Base-by-base conservation (phyloP, 106 monocot species). In the Allium sativum region DNA sequence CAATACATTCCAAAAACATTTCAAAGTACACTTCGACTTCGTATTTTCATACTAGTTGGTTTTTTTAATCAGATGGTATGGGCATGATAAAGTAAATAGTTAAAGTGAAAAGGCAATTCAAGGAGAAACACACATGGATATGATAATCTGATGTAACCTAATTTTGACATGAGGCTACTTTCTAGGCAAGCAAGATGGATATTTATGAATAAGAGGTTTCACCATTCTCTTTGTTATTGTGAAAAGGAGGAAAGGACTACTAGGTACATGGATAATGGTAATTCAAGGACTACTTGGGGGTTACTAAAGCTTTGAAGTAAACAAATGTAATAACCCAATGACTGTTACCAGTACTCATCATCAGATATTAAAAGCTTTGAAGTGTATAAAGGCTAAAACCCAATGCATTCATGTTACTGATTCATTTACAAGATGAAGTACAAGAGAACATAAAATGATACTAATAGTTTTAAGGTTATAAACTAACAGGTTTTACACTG, bases 111-210 rank as follows among this genome's bases (percentile, higher is more conserved):
- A 3, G 59, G 10, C 21, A 58, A 40, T 40, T 44, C 20, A 2
- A 8, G 12, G 8, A 31, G 9, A 41, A 15, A 14, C 9, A 40
- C 13, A 56, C 15, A 15, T 0, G 17, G 42, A 17, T 18, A 60
- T 5, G 11, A 44, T 18, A 17, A 15, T 14, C 16, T 44, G 18
- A 60, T 60, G 62, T 48, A 62, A 62, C 45, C 10, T 48, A 46
- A 47, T 20, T 62, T 47, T 62, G 12, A 62, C 44, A 43, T 21
- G 21, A 48, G 21, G 21, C 19, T 62, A 21, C 18, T 62, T 47
- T 62, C 48, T 62, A 62, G 47, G 20, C 15, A 62, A 19, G 45
- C 9, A 48, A 43, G 21, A 21, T 44, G 18, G 10, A 12, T 6
- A 48, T 62, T 48, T 47, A 7, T 21, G 21, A 62, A 48, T 20